Conservation (phyloP, 1,284 basidiomycete genomes). For the Moniliophthora roreri region DNA sequence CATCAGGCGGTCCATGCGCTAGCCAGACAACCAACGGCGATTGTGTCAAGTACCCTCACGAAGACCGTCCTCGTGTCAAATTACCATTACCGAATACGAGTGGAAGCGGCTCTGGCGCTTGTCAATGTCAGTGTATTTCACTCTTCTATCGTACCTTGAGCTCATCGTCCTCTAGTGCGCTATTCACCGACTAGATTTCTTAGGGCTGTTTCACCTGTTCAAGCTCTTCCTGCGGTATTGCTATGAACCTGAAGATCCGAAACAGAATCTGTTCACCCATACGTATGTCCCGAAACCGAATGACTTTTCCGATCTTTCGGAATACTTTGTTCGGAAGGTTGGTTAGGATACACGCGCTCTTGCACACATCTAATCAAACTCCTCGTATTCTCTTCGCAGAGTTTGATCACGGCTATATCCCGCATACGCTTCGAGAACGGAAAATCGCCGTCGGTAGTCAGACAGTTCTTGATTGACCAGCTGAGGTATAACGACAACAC, state of each 20-base stretch:
- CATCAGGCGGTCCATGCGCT: slow-evolving; percentile 91
- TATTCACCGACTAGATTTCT: slow-evolving; percentile 75
- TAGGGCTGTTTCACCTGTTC: slow-evolving; percentile 95
- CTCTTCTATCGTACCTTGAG: slow-evolving; percentile 2
- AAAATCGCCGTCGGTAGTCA: slow-evolving; percentile 85
- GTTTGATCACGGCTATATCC: slow-evolving; percentile 80
- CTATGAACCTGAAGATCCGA: slow-evolving; percentile 79
- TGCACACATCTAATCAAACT: slow-evolving; percentile 5
- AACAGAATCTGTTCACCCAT: slow-evolving; percentile 80
- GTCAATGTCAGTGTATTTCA: slow-evolving; percentile 62
- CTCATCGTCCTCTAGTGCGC: slow-evolving; percentile 61
- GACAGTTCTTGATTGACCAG: slow-evolving; percentile 89
- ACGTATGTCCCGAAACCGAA: slow-evolving; percentile 91
- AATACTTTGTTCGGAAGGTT: slow-evolving; percentile 95
- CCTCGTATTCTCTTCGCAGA: too few relatives aligned
- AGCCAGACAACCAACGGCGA: slow-evolving; percentile 78
- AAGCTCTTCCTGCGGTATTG: slow-evolving; percentile 95
- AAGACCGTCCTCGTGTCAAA: slow-evolving; percentile 94
- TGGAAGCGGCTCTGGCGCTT: slow-evolving; percentile 89
- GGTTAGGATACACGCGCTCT: slow-evolving; percentile 18
- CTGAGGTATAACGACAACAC: slow-evolving; percentile 96
- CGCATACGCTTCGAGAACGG: slow-evolving; percentile 85
- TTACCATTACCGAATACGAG: slow-evolving; percentile 96
- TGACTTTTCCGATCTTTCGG: slow-evolving; percentile 88
- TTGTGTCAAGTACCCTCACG: slow-evolving; percentile 91